Base-by-base conservation (phyloP, 2,329 filamentous ascomycete genomes). In the Fusarium scirpi region DNA sequence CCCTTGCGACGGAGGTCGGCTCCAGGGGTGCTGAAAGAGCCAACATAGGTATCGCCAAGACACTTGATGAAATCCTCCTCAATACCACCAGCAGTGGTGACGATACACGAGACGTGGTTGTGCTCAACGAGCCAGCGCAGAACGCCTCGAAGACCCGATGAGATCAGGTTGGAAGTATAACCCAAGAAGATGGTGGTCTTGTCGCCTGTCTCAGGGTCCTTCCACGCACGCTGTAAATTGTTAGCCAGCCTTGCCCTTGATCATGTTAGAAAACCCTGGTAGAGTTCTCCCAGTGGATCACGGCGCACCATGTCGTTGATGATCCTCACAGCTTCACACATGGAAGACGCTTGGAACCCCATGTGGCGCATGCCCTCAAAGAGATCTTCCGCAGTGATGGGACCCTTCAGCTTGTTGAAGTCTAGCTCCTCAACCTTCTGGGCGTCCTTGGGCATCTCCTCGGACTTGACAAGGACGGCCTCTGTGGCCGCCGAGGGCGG, bases 11-110 rank as follows among this genome's bases (percentile, higher is more conserved):
- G 92, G 24, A 99, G 87, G 2, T 89, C 88, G 11, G 92, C 91
- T 16, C 96, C 96, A 1, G 87, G 83, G 0, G 93, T 90, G 54
- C 87, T 89, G 82, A 98, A 99, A 2, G 92, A 91, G 46, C 94
- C 93, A 78, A 98, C 90, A 80, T 98, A 99, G 0, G 96, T 99
- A 55, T 94, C 91, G 13, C 92, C 96, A 4, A 99, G 90, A 76
- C 96, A 99, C 84, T 99, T 99, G 86, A 99, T 99, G 62, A 99
- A 90, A 81, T 99, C 96, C 80, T 99, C 96, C 81, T 99, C 96
- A 55, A 99, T 89, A 52, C 96, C 96, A 46, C 96, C 96, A 0
- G 96, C 96, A 0, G 96, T 97, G 25, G 96, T 97, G 65, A 99
- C 96, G 76, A 99, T 93, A 72, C 92, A 92, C 1, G 94, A 96